Evolutionary conservation across 352 stramenopile genomes (phyloP), one percentile per base, ranked within the genome.

Genomic region (Phytophthora pluvialis): DNA sequence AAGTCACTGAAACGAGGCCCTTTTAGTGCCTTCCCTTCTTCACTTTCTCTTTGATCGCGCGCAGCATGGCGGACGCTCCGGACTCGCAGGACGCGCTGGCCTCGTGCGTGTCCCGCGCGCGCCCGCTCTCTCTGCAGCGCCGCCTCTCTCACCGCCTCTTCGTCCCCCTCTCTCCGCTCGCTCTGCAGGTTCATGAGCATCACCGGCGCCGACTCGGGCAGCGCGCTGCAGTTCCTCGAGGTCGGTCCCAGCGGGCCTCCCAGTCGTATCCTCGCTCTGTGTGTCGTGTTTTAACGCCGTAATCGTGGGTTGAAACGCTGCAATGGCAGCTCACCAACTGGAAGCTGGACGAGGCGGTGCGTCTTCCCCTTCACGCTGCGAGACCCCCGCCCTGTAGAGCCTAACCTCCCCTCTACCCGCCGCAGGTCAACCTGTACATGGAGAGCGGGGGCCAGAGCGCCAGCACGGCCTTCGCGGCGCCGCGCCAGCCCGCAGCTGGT

Each of bases 161-260:
- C 21, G 21, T 21, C 21, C 21, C 25, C 32, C 11, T 29, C 43
- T 43, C 10, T 39, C 36, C 6, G 16, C 1, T 40, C 12, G 3
- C n/a, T 43, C 29, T 21, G 49, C 65, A 95, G 87, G 43, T 95
- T 95, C 60, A 94, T 95, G 87, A 86, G 64, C 73, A 91, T 95
- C 71, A 95, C 87, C 6, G 85, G 87, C 25, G 82, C 83, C 12
- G 84, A 90, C 50, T 75, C 79, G 2, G 70, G 60, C 29, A 90
- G 81, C 43, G 87, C 87, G 21, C 52, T 76, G 43, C 87, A 94
- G 64, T 95, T 80, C 60, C 70, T 95, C 9, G 83, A 95, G 70
- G 84, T 68, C 88, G 18, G 9, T 46, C n/a, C 5, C 18, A 15
- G 21, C 21, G 21, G 21, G 21, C 29, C 36, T 49, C 9, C 39